Evolutionary conservation across 192 early-diverging fungal species (phyloP), one percentile per base, ranked within the genome.

Genomic region (Coemansia asiatica): DNA sequence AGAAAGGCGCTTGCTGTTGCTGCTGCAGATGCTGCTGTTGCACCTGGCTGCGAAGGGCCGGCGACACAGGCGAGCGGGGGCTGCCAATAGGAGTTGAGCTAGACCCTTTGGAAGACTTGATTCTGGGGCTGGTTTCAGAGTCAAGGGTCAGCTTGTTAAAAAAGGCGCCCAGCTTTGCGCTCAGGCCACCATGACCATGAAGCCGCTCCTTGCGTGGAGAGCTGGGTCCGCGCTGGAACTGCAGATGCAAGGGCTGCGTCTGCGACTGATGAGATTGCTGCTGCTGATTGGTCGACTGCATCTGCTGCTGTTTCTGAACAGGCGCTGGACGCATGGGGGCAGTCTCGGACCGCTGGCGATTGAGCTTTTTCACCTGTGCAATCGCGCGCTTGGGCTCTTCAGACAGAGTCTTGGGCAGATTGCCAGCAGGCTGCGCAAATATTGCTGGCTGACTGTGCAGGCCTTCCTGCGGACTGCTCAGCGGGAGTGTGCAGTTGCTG

Each of bases 111-210:
- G 61, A 48, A 29, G 57, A 50, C 44, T 61, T 60, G 21, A 57
- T 18, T 0, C 66, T 46, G 1, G 78, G 73, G 60, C 78, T 75
- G 56, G 72, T 65, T 53, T 81, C 79, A 4, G 78, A 67, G 44
- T 81, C 79, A 1, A 72, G 70, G 22, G 69, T 66, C n/a, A 81
- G 69, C 73, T 75, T 75, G 56, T 71, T 74, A 61, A 81, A 81
- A 38, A 81, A 75, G 12, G 79, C 79, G 9, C 79, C 79, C 27
- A 81, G 67, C 56, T 68, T 67, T 31, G 79, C 79, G 9, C 79
- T 64, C 28, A 81, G 70, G 19, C 79, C 79, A 25, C 71, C 70
- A 64, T 75, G 72, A 15, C 64, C 47, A 53, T 64, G 66, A 51
- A 66, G 21, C 56, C 69, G 68, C 23, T 72, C 69, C 46, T 69